A percentile compares a stretch with the other conserved stretches of the same genome.
Evolutionary conservation across 2,329 filamentous ascomycete genomes (phyloP).

Genomic region (Hymenoscyphus albidus): DNA sequence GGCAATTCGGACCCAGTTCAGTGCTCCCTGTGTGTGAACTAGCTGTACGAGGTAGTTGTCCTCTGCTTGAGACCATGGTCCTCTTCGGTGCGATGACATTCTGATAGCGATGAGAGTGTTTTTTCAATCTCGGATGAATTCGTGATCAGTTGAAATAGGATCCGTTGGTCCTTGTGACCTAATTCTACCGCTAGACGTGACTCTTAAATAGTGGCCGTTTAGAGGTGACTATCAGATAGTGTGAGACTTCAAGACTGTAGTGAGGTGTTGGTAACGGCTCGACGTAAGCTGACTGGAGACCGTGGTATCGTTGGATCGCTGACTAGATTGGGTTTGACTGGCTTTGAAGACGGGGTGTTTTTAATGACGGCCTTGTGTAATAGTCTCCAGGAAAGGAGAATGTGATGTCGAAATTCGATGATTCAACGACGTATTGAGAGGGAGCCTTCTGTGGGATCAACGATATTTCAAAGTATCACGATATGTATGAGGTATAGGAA

Average conservation of each 20-base stretch:
- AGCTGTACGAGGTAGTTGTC: slow-evolving; percentile 67
- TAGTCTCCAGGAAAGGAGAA: neutral
- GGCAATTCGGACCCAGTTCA: slow-evolving; percentile 90
- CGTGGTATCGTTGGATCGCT: neutral
- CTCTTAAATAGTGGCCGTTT: neutral
- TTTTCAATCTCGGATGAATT: neutral
- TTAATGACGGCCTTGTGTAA: neutral
- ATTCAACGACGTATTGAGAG: neutral
- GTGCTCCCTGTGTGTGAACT: slow-evolving; percentile 66
- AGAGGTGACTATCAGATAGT: neutral
- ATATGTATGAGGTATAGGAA: neutral
- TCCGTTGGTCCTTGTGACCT: neutral
- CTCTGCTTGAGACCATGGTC: slow-evolving; percentile 79
- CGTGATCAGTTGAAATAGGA: neutral
- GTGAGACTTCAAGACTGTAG: neutral
- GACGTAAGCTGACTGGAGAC: neutral
- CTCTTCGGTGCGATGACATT: slow-evolving; percentile 57
- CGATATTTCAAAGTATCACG: neutral
- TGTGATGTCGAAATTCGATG: neutral
- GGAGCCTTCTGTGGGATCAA: neutral
- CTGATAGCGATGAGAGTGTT: neutral
- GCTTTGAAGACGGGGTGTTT: neutral
- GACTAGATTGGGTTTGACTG: neutral
- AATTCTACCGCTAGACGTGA: neutral
- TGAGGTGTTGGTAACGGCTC: neutral